Percentiles rank a stretch among this genome's conserved stretches.
Conservation (phyloP, 192 early-diverging fungal species). For the Physocladia obscura region DNA sequence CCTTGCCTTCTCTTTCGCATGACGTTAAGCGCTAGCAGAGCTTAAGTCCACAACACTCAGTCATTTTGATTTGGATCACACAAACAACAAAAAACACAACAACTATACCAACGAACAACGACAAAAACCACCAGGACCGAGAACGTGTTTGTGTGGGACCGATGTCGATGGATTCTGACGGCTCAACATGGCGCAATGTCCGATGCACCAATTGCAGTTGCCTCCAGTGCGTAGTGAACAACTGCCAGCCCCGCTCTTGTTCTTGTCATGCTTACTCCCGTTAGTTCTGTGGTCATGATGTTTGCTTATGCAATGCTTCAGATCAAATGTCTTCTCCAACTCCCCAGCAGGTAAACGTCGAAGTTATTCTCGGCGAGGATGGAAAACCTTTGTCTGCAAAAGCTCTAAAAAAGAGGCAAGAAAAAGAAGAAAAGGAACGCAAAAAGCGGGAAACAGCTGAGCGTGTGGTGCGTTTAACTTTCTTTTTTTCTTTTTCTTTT, state of each 20-base stretch:
- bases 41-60: too few species aligned
- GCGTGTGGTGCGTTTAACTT: constrained; percentile 28
- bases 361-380: constrained; percentile 65
- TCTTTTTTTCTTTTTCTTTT: background rate
- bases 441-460: constrained; percentile 60
- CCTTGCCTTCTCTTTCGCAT: too few species aligned
- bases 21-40: too few species aligned
- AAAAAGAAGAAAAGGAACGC: constrained; percentile 83
- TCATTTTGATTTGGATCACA: too few species aligned
- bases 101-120: too few species aligned
- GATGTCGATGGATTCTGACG: background rate
- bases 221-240: background rate
- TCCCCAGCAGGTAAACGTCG: too few species aligned
- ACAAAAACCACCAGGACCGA: too few species aligned
- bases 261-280: background rate
- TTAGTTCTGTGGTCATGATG: background rate
- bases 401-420: constrained; percentile 90
- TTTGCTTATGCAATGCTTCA: too few species aligned
- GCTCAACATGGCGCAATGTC: too few species aligned
- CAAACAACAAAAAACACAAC: too few species aligned
- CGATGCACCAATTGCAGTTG: too few species aligned
- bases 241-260: background rate
- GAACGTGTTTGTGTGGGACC: constrained; percentile 1
- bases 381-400: constrained; percentile 90
- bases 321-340: too few species aligned